Conservation (phyloP, 2,329 filamentous ascomycete genomes). For the Periconia sp. region DNA sequence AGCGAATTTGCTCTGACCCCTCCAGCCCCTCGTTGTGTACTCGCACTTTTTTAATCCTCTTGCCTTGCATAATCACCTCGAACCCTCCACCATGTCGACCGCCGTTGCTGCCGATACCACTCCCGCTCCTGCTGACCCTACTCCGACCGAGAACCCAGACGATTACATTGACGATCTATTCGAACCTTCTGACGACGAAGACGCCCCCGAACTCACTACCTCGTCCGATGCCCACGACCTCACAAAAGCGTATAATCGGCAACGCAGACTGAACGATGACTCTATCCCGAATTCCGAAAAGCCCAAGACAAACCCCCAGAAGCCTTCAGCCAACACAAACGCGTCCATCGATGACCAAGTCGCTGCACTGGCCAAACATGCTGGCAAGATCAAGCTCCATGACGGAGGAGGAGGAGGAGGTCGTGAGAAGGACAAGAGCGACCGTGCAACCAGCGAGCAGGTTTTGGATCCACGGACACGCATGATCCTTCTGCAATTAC, state of each 20-base stretch:
- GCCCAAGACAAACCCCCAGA: constrained; percentile 70
- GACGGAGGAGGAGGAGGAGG: constrained; percentile 53
- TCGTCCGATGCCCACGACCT: constrained; percentile 66
- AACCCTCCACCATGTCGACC: constrained; percentile 7
- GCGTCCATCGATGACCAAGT: constrained; percentile 86
- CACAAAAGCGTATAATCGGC: constrained; percentile 86
- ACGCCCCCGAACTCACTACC: constrained; percentile 56
- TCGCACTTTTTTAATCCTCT: no score
- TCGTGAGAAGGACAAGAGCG: constrained; percentile 78
- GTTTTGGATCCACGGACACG: constrained; percentile 91
- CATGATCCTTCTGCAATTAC: constrained; percentile 94
- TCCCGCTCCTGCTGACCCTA: constrained; percentile 4
- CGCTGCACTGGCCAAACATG: constrained; percentile 79
- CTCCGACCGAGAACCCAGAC: constrained; percentile 53
- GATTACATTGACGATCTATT: constrained; percentile 65
- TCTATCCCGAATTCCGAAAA: constrained; percentile 53
- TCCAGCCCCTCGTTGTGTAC: no score
- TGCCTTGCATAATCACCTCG: no score
- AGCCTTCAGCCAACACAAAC: constrained; percentile 74
- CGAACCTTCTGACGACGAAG: constrained; percentile 58
- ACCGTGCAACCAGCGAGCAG: constrained; percentile 91
- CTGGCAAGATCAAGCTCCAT: constrained; percentile 76
- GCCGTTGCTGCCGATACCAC: not conserved
- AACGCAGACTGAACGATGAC: constrained; percentile 66
- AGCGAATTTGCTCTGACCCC: no score